Percentiles rank a stretch among this genome's conserved stretches.
Evolutionary conservation across 768 basidiomycete species (phyloP).

Genomic region (Suillus luteus): DNA sequence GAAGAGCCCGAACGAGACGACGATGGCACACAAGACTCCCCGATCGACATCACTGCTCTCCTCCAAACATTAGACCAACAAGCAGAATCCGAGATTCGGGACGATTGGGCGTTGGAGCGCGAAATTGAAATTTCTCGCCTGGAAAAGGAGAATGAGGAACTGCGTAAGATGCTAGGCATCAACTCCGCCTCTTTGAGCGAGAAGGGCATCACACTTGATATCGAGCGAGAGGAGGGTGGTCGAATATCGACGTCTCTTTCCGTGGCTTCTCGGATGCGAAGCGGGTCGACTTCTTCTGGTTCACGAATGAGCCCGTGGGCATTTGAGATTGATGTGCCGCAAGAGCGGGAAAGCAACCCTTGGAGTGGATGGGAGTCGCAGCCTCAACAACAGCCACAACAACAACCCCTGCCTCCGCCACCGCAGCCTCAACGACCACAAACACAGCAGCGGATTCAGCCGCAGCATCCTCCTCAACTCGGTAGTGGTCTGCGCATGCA

Average conservation of each 20-base stretch:
- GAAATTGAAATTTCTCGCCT: constrained; percentile 85
- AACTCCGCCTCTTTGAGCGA: constrained; percentile 55
- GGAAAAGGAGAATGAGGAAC: constrained; percentile 77
- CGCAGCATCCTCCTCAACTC: constrained; percentile 40
- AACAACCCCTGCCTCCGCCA: constrained; percentile 19
- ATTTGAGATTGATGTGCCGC: constrained; percentile 33
- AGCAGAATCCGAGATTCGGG: constrained; percentile 41
- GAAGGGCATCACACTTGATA: constrained; percentile 54
- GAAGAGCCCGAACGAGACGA: constrained; percentile 44
- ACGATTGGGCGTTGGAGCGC: constrained; percentile 87
- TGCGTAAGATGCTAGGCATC: constrained; percentile 77
- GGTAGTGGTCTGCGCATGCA: constrained; percentile 46
- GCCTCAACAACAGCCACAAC: constrained; percentile 3
- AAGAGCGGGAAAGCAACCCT: constrained; percentile 18
- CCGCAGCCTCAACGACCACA: constrained; percentile 34
- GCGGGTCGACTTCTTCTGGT: constrained; percentile 27
- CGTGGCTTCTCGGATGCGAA: constrained; percentile 27
- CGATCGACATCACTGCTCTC: constrained; percentile 44
- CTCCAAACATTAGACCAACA: constrained; percentile 46
- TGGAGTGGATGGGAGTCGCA: constrained; percentile 32
- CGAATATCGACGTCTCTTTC: constrained; percentile 31
- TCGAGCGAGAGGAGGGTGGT: constrained; percentile 47
- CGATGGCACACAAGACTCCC: constrained; percentile 32
- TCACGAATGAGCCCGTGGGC: constrained; percentile 30
- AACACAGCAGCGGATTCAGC: constrained; percentile 24